phyloP scores from a whole-genome alignment of 208 protist genomes.

The Leishmania martiniquensis region DNA sequence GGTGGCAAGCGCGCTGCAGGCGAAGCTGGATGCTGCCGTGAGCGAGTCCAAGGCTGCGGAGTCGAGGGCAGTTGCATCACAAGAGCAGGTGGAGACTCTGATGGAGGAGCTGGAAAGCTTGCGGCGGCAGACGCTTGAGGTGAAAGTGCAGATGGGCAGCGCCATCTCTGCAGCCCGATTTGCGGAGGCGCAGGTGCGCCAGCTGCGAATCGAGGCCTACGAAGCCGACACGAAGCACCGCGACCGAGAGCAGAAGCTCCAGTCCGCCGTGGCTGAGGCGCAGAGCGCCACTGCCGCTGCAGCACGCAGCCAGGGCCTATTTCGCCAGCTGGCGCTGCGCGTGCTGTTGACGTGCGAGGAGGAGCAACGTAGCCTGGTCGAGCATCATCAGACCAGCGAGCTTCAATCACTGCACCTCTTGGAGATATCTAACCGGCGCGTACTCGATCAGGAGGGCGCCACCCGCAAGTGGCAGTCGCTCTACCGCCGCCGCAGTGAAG shows the following conservation, averaged over 20 bases:
- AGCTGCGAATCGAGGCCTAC: slow-evolving; percentile 30
- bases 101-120: slow-evolving; percentile 28
- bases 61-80: slow-evolving; percentile 7
- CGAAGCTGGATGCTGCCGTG: slow-evolving; percentile 27
- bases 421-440: slow-evolving; percentile 36
- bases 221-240: slow-evolving; percentile 22
- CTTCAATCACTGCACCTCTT: slow-evolving; percentile 31
- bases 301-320: not conserved
- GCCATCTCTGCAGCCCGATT: slow-evolving; percentile 30
- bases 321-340: slow-evolving; percentile 10
- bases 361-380: slow-evolving; percentile 42
- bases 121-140: slow-evolving; percentile 27
- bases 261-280: slow-evolving; percentile 33
- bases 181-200: slow-evolving; percentile 33
- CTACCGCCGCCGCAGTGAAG: slow-evolving; percentile 33
- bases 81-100: slow-evolving; percentile 25
- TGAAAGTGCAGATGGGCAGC: slow-evolving; percentile 36
- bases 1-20: slow-evolving; percentile 25
- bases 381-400: slow-evolving; percentile 42
- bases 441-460: slow-evolving; percentile 29
- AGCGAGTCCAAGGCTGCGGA: slow-evolving; percentile 18
- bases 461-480: slow-evolving; percentile 43
- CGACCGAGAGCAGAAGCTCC: slow-evolving; percentile 32
- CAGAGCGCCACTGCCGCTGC: slow-evolving; percentile 14
- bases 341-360: slow-evolving; percentile 40